Evolutionary conservation across 2,329 filamentous ascomycete species (phyloP).

Genomic region (Diplodia scrobiculata): DNA sequence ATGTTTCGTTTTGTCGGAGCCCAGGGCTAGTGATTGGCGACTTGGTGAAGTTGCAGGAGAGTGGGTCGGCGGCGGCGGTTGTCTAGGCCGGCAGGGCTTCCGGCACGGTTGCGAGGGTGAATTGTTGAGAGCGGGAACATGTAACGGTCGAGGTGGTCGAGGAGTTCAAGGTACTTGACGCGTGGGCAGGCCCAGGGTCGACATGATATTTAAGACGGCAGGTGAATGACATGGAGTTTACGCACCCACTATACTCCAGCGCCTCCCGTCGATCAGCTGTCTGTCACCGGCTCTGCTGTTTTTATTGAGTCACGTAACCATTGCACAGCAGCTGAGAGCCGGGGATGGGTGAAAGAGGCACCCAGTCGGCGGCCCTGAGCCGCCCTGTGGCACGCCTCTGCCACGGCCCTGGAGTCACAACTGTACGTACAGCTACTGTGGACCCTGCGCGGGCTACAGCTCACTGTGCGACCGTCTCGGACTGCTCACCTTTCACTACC

Average conservation of each 20-base stretch:
- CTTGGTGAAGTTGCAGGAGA: neutral
- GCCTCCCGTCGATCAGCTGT: constrained; percentile 18
- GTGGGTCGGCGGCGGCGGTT: neutral
- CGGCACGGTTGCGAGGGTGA: neutral
- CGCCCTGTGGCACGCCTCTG: constrained; percentile 16
- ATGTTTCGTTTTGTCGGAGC: neutral
- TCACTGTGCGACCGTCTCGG: constrained; percentile 4
- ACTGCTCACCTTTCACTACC: constrained; percentile 2
- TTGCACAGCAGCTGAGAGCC: constrained; percentile 25
- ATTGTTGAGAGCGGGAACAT: neutral
- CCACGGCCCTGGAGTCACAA: constrained; percentile 17
- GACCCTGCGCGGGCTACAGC: constrained; percentile 14
- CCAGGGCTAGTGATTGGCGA: neutral
- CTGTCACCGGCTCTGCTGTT: constrained; percentile 7
- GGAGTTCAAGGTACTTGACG: neutral
- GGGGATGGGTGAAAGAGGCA: constrained; percentile 10
- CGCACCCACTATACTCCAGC: constrained; percentile 16
- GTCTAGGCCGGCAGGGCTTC: neutral
- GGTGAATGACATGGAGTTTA: constrained; percentile 21
- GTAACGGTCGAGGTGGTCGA: too few species aligned
- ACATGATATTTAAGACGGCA: constrained; percentile 3
- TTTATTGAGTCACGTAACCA: constrained; percentile 27
- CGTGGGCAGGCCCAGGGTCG: neutral
- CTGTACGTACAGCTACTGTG: constrained; percentile 21
- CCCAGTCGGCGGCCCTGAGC: constrained; percentile 23